Conservation (phyloP, 352 stramenopile genomes). For the Phytophthora foliorum region DNA sequence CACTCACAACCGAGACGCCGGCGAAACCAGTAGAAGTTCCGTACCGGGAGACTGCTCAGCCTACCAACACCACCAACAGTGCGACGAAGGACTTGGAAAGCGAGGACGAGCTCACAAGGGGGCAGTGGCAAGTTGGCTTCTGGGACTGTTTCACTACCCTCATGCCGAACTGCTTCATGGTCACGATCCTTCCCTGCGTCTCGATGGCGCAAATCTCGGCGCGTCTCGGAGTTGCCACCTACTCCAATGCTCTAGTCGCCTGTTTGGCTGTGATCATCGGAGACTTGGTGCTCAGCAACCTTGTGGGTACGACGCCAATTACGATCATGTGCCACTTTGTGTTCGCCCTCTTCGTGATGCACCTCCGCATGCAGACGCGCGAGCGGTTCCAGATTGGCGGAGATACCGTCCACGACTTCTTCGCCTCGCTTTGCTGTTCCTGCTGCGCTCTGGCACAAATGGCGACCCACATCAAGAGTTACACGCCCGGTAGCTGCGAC, state of each 20-base stretch:
- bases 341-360: slow-evolving; percentile 32
- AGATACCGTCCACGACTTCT: slow-evolving; percentile 40
- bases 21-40: slow-evolving; percentile 19
- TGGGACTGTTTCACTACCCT: slow-evolving; percentile 56
- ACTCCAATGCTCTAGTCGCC: slow-evolving; percentile 35
- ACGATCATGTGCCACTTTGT: slow-evolving; percentile 26
- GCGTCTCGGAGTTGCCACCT: slow-evolving; percentile 49
- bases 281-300: slow-evolving; percentile 25
- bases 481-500: slow-evolving; percentile 51
- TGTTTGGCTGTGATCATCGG: slow-evolving; percentile 34
- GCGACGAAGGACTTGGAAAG: slow-evolving; percentile 28
- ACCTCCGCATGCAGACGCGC: slow-evolving; percentile 45
- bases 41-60: slow-evolving; percentile 20
- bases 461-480: slow-evolving; percentile 67
- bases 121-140: slow-evolving; percentile 36
- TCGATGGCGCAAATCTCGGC: slow-evolving; percentile 52
- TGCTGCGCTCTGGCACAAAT: slow-evolving; percentile 63
- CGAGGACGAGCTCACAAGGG: slow-evolving; percentile 26
- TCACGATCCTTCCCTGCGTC: slow-evolving; percentile 55
- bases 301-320: slow-evolving; percentile 9
- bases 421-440: slow-evolving; percentile 49
- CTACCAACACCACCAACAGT: slow-evolving; percentile 1
- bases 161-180: slow-evolving; percentile 61
- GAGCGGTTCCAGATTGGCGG: slow-evolving; percentile 55
- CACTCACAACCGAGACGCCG: slow-evolving; percentile 28